phyloP scores from a whole-genome alignment of 208 protist species.

The Leishmania tarentolae region DNA sequence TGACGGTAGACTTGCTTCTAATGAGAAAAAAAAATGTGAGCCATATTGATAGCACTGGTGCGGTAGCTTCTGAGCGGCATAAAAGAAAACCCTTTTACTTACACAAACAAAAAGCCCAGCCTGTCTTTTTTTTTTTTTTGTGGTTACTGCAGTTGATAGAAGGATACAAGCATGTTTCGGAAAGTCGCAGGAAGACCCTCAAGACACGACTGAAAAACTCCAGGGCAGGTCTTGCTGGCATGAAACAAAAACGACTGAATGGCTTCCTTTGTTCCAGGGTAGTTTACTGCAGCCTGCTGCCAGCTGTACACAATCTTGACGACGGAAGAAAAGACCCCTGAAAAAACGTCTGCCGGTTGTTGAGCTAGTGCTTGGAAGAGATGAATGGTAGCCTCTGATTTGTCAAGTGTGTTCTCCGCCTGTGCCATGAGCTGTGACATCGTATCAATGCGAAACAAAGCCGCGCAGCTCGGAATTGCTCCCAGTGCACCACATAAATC shows the following conservation, averaged over 20 bases:
- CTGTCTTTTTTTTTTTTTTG: constrained; percentile 9
- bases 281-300: constrained; percentile 34
- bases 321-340: constrained; percentile 34
- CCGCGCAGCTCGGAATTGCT: constrained; percentile 30
- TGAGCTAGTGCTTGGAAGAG: constrained; percentile 52
- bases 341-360: constrained; percentile 35
- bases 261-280: constrained; percentile 28
- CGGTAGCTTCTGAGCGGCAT: neutral
- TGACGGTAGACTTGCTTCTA: neutral
- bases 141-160: constrained; percentile 20
- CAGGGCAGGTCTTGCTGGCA: constrained; percentile 21
- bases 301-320: constrained; percentile 79
- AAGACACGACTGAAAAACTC: constrained; percentile 24
- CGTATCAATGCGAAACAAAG: constrained; percentile 47
- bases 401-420: constrained; percentile 59
- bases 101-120: neutral
- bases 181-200: constrained; percentile 20
- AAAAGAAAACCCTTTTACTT: neutral
- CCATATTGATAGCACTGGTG: neutral
- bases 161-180: constrained; percentile 25
- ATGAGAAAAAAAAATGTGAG: neutral
- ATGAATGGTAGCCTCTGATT: constrained; percentile 77
- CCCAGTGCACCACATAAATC: constrained; percentile 57
- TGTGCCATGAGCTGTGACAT: constrained; percentile 63
- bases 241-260: constrained; percentile 30